Percentiles rank a stretch among this genome's conserved stretches.
These are phyloP conservation scores for Barbarea vulgaris DNA, from an alignment of 345 rosid genomes.

Conservation along the genomic window DNA sequence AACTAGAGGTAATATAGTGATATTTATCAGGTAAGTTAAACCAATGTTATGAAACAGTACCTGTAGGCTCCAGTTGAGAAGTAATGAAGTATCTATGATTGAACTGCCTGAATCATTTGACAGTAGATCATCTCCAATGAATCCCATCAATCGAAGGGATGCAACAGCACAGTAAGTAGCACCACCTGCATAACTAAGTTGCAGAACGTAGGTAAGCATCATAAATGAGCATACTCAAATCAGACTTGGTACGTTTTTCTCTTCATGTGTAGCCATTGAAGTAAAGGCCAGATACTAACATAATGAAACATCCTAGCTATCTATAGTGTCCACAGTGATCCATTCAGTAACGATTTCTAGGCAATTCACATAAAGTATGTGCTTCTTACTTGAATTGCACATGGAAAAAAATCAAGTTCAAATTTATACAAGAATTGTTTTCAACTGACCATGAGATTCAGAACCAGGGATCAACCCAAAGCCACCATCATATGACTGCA, in stretches of 20 bases:
- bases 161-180: slow-evolving; percentile 94
- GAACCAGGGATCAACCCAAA: slow-evolving; percentile 89
- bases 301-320: slow-evolving; percentile 6
- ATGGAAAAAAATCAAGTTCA: not conserved
- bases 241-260: not conserved
- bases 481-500: slow-evolving; percentile 98
- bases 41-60: slow-evolving; percentile 32
- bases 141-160: slow-evolving; percentile 84
- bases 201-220: slow-evolving; percentile 44
- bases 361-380: not conserved
- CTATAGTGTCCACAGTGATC: not conserved
- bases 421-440: slow-evolving; percentile 12
- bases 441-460: slow-evolving; percentile 95
- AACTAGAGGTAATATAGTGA: not conserved
- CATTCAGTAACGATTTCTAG: slow-evolving; percentile 4
- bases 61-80: slow-evolving; percentile 82
- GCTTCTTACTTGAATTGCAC: not conserved
- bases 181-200: slow-evolving; percentile 83
- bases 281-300: not conserved
- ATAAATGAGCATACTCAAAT: slow-evolving; percentile 10
- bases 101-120: slow-evolving; percentile 49
- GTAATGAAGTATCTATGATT: slow-evolving; percentile 49
- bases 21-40: not conserved
- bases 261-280: not conserved
- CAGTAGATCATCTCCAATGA: slow-evolving; percentile 63